These are phyloP conservation scores for Nicotiana tomentosiformis DNA, from an alignment of 257 asterid species.

Conservation along the genomic window DNA sequence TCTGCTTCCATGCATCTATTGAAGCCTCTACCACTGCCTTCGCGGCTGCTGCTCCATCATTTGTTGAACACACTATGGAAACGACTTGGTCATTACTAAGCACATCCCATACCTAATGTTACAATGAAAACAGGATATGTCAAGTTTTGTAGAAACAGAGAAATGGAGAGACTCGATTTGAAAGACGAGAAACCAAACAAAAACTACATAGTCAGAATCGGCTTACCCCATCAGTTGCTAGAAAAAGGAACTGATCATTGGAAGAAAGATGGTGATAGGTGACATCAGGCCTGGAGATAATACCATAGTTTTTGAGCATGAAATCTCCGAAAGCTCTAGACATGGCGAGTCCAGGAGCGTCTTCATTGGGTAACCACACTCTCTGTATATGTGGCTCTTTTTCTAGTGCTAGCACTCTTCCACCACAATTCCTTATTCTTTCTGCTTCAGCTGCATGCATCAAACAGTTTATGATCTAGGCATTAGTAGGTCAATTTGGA, in stretches of 20 bases:
- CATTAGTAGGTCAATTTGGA: neutral
- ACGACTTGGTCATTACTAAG: slow-evolving; percentile 54
- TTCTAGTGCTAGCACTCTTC: slow-evolving; percentile 58
- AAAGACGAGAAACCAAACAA: neutral
- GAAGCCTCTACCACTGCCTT: slow-evolving; percentile 68
- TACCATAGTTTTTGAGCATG: slow-evolving; percentile 53
- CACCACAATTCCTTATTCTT: slow-evolving; percentile 62
- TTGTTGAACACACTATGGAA: slow-evolving; percentile 37
- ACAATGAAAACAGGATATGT: neutral
- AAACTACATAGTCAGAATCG: neutral
- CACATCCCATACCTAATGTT: slow-evolving; percentile 79
- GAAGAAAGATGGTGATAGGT: slow-evolving; percentile 42
- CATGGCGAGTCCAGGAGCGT: slow-evolving; percentile 89
- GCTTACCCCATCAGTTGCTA: slow-evolving; percentile 84
- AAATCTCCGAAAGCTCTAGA: slow-evolving; percentile 84
- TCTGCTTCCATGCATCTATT: slow-evolving; percentile 47
- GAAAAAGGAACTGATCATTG: slow-evolving; percentile 56
- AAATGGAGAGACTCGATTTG: neutral
- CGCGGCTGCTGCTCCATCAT: slow-evolving; percentile 53
- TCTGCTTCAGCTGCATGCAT: slow-evolving; percentile 82
- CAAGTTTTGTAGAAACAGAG: neutral
- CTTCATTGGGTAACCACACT: slow-evolving; percentile 72
- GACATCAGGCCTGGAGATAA: slow-evolving; percentile 64
- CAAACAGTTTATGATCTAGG: neutral
- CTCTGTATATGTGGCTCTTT: slow-evolving; percentile 65